Percentiles rank a stretch among this genome's conserved stretches.
These are phyloP conservation scores for Spizellomyces punctatus DNA, from an alignment of 192 early-diverging fungal genomes.

Conservation along the genomic window DNA sequence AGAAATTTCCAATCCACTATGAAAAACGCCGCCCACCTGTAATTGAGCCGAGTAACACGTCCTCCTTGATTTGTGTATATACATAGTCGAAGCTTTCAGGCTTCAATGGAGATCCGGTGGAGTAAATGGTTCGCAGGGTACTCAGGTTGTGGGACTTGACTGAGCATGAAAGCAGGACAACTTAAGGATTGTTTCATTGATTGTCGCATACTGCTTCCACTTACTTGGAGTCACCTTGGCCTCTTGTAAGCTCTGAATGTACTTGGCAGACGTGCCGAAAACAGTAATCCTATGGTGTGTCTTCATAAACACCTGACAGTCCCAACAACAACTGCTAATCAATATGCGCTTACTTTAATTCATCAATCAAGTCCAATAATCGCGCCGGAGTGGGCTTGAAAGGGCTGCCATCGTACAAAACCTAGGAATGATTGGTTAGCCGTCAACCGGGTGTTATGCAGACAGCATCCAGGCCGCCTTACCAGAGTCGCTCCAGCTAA, in stretches of 20 bases:
- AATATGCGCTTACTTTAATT: slow-evolving; percentile 33
- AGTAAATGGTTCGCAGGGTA: slow-evolving; percentile 77
- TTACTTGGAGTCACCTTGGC: slow-evolving; percentile 62
- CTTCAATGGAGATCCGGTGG: slow-evolving; percentile 93
- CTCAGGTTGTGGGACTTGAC: slow-evolving; percentile 55
- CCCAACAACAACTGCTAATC: too few species aligned
- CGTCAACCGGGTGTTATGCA: too few species aligned
- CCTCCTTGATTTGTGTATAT: slow-evolving; percentile 79
- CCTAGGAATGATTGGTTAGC: neutral
- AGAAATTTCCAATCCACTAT: too few species aligned
- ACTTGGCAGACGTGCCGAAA: slow-evolving; percentile 96
- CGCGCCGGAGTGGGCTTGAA: slow-evolving; percentile 78
- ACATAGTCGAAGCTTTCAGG: slow-evolving; percentile 93
- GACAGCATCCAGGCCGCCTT: too few species aligned
- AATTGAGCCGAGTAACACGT: slow-evolving; percentile 89
- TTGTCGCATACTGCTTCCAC: slow-evolving; percentile 20
- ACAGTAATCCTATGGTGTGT: slow-evolving; percentile 66
- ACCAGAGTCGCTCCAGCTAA: too few species aligned
- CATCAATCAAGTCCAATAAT: slow-evolving; percentile 80
- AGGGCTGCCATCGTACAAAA: slow-evolving; percentile 89
- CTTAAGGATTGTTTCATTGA: neutral
- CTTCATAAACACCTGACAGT: too few species aligned
- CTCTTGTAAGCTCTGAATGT: slow-evolving; percentile 88
- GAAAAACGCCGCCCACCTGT: slow-evolving; percentile 53
- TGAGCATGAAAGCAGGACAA: neutral